Evolutionary conservation across 1,284 basidiomycete genomes (phyloP).

Genomic region (Sanghuangporus sanghuang): DNA sequence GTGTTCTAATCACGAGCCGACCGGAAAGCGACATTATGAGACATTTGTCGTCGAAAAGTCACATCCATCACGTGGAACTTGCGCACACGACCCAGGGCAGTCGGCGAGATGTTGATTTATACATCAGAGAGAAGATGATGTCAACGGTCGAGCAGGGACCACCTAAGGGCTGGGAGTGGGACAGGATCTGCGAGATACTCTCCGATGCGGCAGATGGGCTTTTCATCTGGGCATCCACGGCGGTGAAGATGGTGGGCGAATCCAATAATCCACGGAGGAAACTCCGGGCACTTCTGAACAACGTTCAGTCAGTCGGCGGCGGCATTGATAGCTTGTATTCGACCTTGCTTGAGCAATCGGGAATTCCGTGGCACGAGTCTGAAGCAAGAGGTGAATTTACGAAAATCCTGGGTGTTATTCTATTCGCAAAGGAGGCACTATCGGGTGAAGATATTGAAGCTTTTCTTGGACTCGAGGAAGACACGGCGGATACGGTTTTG

Average conservation of each 20-base stretch:
- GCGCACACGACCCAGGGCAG: neutral
- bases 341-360: neutral
- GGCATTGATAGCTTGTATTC: neutral
- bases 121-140: neutral
- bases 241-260: neutral
- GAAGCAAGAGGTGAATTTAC: neutral
- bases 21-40: neutral
- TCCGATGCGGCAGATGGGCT: neutral
- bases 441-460: neutral
- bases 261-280: neutral
- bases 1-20: neutral
- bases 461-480: neutral
- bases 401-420: neutral
- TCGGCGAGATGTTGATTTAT: neutral
- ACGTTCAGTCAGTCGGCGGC: neutral
- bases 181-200: neutral
- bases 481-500: neutral
- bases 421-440: neutral
- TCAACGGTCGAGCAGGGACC: neutral
- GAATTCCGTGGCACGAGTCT: neutral
- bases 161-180: neutral
- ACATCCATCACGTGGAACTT: neutral
- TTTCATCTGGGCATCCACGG: constrained; percentile 1
- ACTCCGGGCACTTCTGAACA: neutral
- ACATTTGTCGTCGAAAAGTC: neutral